Evolutionary conservation across 108 stramenopile species (phyloP).

Genomic region (Epipyxis sp.): DNA sequence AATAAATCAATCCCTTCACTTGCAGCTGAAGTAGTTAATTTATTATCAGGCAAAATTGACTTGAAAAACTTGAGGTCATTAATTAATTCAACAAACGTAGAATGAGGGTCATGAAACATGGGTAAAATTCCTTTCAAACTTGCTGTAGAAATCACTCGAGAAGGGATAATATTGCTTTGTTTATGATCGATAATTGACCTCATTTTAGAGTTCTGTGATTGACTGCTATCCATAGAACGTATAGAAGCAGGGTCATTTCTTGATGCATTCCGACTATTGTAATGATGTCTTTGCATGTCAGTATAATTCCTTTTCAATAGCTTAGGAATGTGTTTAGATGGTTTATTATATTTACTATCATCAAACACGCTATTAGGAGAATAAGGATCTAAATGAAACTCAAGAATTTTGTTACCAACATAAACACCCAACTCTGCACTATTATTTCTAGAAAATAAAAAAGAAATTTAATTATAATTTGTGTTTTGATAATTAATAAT

Average conservation of each 20-base stretch:
- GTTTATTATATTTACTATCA: not conserved
- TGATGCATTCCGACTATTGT: not conserved
- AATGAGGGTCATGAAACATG: too few relatives aligned
- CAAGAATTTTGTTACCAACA: not conserved
- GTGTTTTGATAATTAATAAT: too few relatives aligned
- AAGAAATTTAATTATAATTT: too few relatives aligned
- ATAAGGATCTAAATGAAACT: constrained; percentile 4
- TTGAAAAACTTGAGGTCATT: too few relatives aligned
- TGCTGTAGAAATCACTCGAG: too few relatives aligned
- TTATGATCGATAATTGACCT: too few relatives aligned
- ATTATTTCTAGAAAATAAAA: constrained; percentile 24
- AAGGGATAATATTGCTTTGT: too few relatives aligned
- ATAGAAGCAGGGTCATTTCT: not conserved
- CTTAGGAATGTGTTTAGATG: not conserved
- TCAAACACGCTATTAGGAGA: not conserved
- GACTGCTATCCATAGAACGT: not conserved
- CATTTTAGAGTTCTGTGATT: not conserved
- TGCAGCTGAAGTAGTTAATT: too few relatives aligned
- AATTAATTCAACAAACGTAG: too few relatives aligned
- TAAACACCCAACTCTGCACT: constrained; percentile 7
- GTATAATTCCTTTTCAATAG: not conserved
- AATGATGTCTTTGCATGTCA: not conserved
- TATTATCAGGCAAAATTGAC: too few relatives aligned
- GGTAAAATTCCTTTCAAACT: too few relatives aligned
- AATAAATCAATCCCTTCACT: too few relatives aligned